These are phyloP conservation scores for Brachypodium distachyon DNA, from an alignment of 202 grass and related monocot genomes.

Conservation along the genomic window DNA sequence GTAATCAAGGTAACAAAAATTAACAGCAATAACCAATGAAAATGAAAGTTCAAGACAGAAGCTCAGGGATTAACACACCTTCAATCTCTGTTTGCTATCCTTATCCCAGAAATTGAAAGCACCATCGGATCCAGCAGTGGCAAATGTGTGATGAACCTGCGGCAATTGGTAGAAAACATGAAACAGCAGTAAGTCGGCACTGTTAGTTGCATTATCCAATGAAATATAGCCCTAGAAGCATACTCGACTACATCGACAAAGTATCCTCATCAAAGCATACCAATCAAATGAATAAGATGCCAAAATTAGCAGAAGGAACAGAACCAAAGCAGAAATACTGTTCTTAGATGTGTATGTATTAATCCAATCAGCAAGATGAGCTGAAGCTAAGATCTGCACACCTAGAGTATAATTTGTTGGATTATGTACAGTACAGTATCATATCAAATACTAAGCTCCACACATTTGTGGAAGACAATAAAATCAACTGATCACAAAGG, in stretches of 20 bases:
- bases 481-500: conserved; percentile 16
- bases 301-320: neutral
- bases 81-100: conserved; percentile 97
- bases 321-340: neutral
- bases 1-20: neutral
- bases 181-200: neutral
- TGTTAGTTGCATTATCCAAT: neutral
- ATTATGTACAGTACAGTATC: neutral
- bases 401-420: neutral
- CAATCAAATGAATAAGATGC: neutral
- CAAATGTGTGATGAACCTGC: conserved; percentile 94
- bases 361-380: no score
- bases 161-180: conserved; percentile 1
- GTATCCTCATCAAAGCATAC: neutral
- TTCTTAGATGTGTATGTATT: neutral
- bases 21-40: neutral
- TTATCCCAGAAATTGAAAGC: conserved; percentile 99
- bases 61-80: conserved; percentile 31
- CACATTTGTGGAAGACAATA: neutral
- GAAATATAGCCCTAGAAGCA: conserved; percentile 3
- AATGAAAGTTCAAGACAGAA: neutral
- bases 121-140: conserved; percentile 91
- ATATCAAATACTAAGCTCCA: conserved; percentile 2
- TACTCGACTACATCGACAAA: neutral
- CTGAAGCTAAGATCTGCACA: neutral